phyloP scores from a whole-genome alignment of 2,329 filamentous ascomycete genomes.

The Aspergillus piperis region DNA sequence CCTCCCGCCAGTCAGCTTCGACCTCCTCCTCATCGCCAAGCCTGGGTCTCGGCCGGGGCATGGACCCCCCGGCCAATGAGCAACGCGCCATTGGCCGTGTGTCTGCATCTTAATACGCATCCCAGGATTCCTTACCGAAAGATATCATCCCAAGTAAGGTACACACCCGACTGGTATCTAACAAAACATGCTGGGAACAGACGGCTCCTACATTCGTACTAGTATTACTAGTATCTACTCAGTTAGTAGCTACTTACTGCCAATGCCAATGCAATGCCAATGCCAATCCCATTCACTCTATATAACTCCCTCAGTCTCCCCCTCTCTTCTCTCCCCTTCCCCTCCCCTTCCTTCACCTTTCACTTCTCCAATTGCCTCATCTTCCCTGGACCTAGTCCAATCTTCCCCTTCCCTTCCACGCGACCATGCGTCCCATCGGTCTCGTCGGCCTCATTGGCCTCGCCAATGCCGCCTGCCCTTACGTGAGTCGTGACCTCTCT shows the following conservation, averaged over 20 bases:
- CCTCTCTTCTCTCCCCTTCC: neutral
- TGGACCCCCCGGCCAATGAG: neutral
- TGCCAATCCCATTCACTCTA: no score
- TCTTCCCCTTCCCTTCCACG: neutral
- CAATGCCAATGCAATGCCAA: neutral
- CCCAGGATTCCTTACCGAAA: neutral
- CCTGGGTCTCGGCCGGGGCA: neutral
- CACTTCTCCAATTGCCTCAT: neutral
- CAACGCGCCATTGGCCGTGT: neutral
- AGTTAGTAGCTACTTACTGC: no score
- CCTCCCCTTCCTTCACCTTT: neutral
- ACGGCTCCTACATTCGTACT: no score
- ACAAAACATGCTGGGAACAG: no score
- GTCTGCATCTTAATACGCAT: neutral
- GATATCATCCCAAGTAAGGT: neutral
- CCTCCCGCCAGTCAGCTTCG: neutral
- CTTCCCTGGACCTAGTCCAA: neutral
- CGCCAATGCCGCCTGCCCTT: constrained; percentile 44
- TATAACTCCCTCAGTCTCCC: neutral
- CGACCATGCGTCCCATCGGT: constrained; percentile 29
- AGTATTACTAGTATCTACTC: no score
- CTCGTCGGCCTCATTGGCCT: constrained; percentile 36
- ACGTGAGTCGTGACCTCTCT: constrained; percentile 38
- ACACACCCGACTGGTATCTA: neutral
- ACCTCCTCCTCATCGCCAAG: neutral